These are phyloP conservation scores for Aurantiochytrium sp. DNA, from an alignment of 108 stramenopile species.

Conservation along the genomic window DNA sequence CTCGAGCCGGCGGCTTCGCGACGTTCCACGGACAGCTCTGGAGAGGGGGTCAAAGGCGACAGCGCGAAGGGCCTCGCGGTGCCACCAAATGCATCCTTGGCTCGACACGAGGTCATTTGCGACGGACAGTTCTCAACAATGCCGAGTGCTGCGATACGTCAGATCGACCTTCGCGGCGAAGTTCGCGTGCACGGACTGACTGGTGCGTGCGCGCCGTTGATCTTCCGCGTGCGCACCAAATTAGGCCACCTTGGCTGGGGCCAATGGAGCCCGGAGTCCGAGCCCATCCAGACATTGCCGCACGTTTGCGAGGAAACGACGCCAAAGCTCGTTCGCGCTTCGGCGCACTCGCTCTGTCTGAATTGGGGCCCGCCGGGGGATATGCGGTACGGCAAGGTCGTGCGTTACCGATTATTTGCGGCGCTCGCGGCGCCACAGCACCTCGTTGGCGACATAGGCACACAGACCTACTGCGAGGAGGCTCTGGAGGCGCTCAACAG, in stretches of 20 bases:
- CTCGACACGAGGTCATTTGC: neutral
- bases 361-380: neutral
- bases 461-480: neutral
- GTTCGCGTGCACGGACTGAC: neutral
- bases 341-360: neutral
- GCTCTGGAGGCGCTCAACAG: neutral
- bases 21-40: neutral
- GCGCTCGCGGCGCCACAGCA: neutral
- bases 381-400: neutral
- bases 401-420: neutral
- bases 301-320: neutral
- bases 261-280: neutral
- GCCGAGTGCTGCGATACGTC: neutral
- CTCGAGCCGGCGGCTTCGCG: neutral
- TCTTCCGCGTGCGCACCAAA: neutral
- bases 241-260: constrained; percentile 11
- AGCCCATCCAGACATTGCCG: neutral
- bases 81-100: too few relatives aligned
- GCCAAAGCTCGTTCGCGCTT: neutral
- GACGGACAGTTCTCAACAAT: constrained; percentile 6
- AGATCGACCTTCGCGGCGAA: neutral
- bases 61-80: neutral
- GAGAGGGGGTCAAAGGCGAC: too few relatives aligned
- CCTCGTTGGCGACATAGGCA: neutral
- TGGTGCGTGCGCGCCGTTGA: neutral